Conservation (phyloP, 192 early-diverging fungal species). For the Chytriomyces sp. region DNA sequence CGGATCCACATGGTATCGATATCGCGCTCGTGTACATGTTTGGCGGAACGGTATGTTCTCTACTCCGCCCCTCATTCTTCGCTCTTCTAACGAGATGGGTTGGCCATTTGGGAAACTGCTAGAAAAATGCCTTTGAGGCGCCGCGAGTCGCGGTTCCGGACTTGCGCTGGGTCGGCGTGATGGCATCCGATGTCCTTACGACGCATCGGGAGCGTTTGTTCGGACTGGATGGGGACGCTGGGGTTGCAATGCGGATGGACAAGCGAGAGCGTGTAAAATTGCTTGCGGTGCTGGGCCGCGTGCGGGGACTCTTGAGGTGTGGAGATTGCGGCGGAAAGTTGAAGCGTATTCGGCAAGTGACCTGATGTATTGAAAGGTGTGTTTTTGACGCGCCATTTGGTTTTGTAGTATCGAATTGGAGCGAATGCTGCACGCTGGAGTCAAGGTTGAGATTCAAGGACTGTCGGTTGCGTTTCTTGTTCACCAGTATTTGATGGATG, state of each 20-base stretch:
- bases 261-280: no score
- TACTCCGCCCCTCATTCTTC: constrained; percentile 8
- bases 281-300: no score
- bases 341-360: no score
- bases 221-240: not conserved
- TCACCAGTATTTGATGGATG: constrained; percentile 8
- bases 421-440: constrained; percentile 24
- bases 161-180: not conserved
- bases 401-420: no score
- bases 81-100: not conserved
- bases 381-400: no score
- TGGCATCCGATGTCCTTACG: constrained; percentile 21
- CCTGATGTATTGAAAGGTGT: no score
- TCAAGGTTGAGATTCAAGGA: constrained; percentile 39
- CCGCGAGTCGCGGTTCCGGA: not conserved
- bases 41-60: constrained; percentile 28
- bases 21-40: constrained; percentile 38
- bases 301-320: no score
- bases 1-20: constrained; percentile 45
- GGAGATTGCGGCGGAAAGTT: no score
- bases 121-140: not conserved
- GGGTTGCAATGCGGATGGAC: no score
- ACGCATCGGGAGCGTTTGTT: not conserved
- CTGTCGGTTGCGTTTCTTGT: constrained; percentile 18
- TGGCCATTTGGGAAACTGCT: constrained; percentile 17